phyloP scores from a whole-genome alignment of 257 asterid genomes.

The Leonotis leonurus region DNA sequence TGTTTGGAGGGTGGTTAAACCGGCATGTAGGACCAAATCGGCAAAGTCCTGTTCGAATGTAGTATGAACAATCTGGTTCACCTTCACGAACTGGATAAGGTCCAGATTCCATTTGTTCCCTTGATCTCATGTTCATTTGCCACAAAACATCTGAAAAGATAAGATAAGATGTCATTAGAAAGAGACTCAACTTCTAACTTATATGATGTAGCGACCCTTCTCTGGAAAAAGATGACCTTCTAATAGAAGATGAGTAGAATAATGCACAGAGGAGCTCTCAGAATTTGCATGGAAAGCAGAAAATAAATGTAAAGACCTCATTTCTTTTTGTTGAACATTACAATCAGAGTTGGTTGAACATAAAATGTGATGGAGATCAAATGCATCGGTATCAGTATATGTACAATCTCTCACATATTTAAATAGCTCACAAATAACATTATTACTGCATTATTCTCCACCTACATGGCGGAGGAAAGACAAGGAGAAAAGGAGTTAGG shows the following conservation, averaged over 20 bases:
- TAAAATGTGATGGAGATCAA: not conserved
- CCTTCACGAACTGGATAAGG: slow-evolving; percentile 82
- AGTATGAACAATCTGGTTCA: slow-evolving; percentile 80
- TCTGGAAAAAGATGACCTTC: not conserved
- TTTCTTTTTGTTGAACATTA: not conserved
- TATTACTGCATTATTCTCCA: not conserved
- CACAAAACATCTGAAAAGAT: slow-evolving; percentile 51
- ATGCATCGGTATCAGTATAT: not conserved
- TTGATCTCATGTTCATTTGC: slow-evolving; percentile 68
- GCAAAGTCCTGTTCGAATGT: slow-evolving; percentile 83
- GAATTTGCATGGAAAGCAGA: slow-evolving; percentile 1
- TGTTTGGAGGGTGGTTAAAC: slow-evolving; percentile 78
- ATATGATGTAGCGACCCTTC: not conserved
- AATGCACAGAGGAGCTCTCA: not conserved
- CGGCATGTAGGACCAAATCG: slow-evolving; percentile 84
- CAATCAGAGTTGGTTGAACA: not conserved
- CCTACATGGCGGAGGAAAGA: not conserved
- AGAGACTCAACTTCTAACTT: slow-evolving; percentile 8
- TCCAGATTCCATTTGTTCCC: slow-evolving; percentile 64
- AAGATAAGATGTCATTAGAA: slow-evolving; percentile 20
- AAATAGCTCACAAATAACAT: not conserved
- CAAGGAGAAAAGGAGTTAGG: not conserved
- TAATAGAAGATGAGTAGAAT: not conserved
- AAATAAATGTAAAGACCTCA: not conserved
- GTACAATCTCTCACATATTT: not conserved